These are phyloP conservation scores for Inonotus hispidus DNA, from an alignment of 1,284 basidiomycete species.

Conservation along the genomic window DNA sequence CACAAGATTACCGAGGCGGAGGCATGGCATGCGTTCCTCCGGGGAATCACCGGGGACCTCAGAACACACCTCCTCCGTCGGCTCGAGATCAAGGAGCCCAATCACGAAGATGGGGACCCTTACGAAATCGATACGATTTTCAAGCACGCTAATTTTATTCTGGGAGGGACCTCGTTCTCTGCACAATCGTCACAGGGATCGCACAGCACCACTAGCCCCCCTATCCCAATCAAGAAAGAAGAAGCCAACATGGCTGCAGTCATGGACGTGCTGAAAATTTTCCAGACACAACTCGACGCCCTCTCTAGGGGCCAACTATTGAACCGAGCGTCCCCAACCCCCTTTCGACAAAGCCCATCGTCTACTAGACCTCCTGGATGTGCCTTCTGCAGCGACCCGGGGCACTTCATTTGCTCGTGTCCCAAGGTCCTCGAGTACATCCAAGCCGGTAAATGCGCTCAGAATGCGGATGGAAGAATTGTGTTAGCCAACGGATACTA, in stretches of 20 bases:
- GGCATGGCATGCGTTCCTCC: not conserved
- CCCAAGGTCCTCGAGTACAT: not conserved
- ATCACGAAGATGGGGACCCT: not conserved
- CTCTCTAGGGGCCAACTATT: not conserved
- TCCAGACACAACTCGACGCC: not conserved
- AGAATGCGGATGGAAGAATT: not conserved
- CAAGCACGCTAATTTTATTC: no score
- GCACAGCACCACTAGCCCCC: no score
- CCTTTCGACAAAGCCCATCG: no score
- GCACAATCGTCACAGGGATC: no score
- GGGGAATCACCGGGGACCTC: not conserved
- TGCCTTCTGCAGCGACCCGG: no score
- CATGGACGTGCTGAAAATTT: not conserved
- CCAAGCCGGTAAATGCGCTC: not conserved
- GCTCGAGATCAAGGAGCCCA: not conserved
- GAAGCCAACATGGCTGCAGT: not conserved
- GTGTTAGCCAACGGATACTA: not conserved
- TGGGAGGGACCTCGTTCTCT: no score
- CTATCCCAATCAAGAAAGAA: no score
- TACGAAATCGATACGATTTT: not conserved
- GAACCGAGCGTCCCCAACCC: no score
- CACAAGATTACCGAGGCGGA: not conserved
- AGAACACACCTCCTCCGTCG: not conserved
- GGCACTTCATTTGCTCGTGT: no score
- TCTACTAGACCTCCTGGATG: not conserved